Conservation (phyloP, 2,329 filamentous ascomycete genomes). For the Ophiocordyceps unilateralis region DNA sequence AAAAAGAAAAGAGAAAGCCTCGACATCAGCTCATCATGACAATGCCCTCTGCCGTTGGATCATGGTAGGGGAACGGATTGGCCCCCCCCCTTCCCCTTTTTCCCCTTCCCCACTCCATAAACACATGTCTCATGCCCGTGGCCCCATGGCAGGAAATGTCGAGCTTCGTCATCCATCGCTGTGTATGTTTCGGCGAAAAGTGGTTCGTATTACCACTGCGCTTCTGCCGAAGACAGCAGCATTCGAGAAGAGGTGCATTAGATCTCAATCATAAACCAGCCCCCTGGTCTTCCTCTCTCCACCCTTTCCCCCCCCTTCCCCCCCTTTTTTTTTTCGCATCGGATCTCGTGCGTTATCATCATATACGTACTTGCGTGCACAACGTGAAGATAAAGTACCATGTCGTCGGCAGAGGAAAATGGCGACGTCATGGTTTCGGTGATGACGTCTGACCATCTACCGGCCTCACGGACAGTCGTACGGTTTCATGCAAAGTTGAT, state of each 20-base stretch:
- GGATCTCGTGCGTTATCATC: neutral
- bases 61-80: neutral
- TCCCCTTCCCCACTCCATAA: neutral
- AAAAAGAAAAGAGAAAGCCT: neutral
- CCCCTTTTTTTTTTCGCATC: neutral
- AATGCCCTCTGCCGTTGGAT: no score
- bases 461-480: no score
- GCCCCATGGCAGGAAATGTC: no score
- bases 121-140: neutral
- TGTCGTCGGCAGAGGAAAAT: no score
- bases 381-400: no score
- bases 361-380: neutral
- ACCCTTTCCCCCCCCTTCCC: neutral
- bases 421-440: no score
- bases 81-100: neutral
- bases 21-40: neutral
- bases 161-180: no score
- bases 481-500: no score
- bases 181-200: neutral
- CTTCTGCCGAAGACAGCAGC: neutral
- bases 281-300: neutral
- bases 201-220: neutral
- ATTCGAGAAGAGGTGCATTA: neutral
- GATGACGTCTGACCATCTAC: no score
- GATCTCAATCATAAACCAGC: neutral